phyloP scores from a whole-genome alignment of 371 early-diverging fungal genomes.

The Chytridium lagenaria region DNA sequence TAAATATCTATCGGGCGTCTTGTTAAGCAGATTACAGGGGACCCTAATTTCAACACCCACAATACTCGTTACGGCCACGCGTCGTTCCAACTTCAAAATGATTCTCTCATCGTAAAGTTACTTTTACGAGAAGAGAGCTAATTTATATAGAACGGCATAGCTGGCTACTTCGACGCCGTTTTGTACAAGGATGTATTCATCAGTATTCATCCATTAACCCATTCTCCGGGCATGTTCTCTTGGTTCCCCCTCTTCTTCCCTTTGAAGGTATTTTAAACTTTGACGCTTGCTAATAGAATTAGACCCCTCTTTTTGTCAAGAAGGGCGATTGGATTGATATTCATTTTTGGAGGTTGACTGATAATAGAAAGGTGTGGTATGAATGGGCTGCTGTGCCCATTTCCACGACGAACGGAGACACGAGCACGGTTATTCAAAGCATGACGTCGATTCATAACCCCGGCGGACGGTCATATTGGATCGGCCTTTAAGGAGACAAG shows the following conservation, averaged over 20 bases:
- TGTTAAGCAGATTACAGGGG: constrained; percentile 15
- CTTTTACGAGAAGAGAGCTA: not conserved
- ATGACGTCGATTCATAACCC: constrained; percentile 49
- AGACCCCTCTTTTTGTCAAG: constrained; percentile 73
- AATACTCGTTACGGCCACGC: constrained; percentile 67
- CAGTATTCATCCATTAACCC: constrained; percentile 84
- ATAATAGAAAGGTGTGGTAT: constrained; percentile 88
- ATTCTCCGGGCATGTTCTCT: constrained; percentile 91
- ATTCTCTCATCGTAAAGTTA: constrained; percentile 64
- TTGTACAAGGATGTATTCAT: constrained; percentile 85
- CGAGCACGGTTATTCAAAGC: constrained; percentile 48
- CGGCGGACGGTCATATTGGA: constrained; percentile 51
- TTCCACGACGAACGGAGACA: constrained; percentile 18
- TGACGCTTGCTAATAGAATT: constrained; percentile 11
- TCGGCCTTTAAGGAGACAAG: constrained; percentile 48
- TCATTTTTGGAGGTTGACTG: constrained; percentile 86
- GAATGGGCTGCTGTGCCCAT: constrained; percentile 75
- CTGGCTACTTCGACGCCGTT: constrained; percentile 91
- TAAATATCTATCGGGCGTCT: not conserved
- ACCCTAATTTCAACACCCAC: constrained; percentile 69
- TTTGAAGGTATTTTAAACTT: constrained; percentile 56
- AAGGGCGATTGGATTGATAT: constrained; percentile 63
- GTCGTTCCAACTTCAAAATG: constrained; percentile 58
- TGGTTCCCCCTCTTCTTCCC: constrained; percentile 98
- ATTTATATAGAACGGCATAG: constrained; percentile 77